These are phyloP conservation scores for Rhytidhysteron rufulum DNA, from an alignment of 2,329 filamentous ascomycete genomes.

Conservation along the genomic window DNA sequence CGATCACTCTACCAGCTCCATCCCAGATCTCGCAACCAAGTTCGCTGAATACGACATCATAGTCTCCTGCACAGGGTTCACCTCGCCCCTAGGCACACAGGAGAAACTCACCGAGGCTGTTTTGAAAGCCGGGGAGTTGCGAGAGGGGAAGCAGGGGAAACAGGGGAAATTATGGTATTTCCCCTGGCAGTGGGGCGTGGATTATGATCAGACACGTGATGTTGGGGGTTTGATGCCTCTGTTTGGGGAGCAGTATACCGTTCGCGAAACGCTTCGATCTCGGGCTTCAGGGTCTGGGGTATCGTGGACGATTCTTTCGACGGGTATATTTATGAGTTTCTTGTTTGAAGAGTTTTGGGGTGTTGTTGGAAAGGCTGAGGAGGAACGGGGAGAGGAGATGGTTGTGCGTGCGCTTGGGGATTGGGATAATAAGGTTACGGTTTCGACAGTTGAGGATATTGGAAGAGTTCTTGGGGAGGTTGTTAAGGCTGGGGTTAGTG, in stretches of 20 bases:
- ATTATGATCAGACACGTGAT: slow-evolving; percentile 62
- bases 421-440: slow-evolving; percentile 60
- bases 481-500: slow-evolving; percentile 37
- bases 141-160: slow-evolving; percentile 15
- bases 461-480: slow-evolving; percentile 57
- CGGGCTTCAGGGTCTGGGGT: slow-evolving; percentile 30
- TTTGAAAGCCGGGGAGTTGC: slow-evolving; percentile 45
- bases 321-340: slow-evolving; percentile 68
- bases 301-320: slow-evolving; percentile 63
- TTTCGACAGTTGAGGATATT: slow-evolving; percentile 63
- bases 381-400: slow-evolving; percentile 40
- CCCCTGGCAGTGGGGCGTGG: slow-evolving; percentile 72
- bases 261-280: slow-evolving; percentile 22
- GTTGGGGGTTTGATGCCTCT: slow-evolving; percentile 57
- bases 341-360: slow-evolving; percentile 62
- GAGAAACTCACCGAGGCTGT: slow-evolving; percentile 55
- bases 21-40: slow-evolving; percentile 25
- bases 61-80: slow-evolving; percentile 61
- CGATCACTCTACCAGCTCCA: slow-evolving; percentile 37
- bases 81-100: slow-evolving; percentile 53
- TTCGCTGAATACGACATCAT: slow-evolving; percentile 49
- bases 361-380: slow-evolving; percentile 62
- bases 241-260: slow-evolving; percentile 62
- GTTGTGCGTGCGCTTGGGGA: slow-evolving; percentile 54
- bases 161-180: slow-evolving; percentile 47